These are phyloP conservation scores for Cryptomeria japonica DNA, from an alignment of 75 land plant genomes.

Conservation along the genomic window DNA sequence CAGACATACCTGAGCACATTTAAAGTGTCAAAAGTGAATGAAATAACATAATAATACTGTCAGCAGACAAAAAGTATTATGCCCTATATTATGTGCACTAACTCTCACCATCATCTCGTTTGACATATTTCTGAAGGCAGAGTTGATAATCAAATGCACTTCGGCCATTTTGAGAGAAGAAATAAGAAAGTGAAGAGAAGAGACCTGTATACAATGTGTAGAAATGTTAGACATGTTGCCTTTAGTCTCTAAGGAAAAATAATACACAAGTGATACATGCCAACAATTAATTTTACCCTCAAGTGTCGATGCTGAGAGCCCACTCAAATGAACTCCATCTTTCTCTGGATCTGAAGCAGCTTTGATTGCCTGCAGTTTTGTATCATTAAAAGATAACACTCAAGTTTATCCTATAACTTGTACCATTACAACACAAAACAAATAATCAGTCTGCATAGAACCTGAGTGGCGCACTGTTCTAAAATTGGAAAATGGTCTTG, in stretches of 20 bases:
- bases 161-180: constrained; percentile 62
- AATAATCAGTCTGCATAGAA: constrained; percentile 18
- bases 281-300: constrained; percentile 57
- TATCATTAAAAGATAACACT: not conserved
- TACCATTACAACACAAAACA: not conserved
- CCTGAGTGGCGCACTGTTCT: constrained; percentile 80
- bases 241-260: not conserved
- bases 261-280: not conserved
- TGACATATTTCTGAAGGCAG: constrained; percentile 65
- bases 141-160: constrained; percentile 75
- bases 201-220: constrained; percentile 51
- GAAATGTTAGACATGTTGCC: not conserved
- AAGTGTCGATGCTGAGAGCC: constrained; percentile 54
- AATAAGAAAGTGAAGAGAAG: constrained; percentile 68
- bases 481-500: constrained; percentile 60
- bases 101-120: constrained; percentile 68
- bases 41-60: not conserved
- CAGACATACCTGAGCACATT: constrained; percentile 38
- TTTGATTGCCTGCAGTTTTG: constrained; percentile 59
- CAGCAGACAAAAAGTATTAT: not conserved
- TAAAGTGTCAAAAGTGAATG: constrained; percentile 6
- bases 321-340: constrained; percentile 62
- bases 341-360: constrained; percentile 77
- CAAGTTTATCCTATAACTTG: not conserved
- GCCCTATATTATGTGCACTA: not conserved